These are phyloP conservation scores for Thielaviopsis euricoi DNA, from an alignment of 2,329 filamentous ascomycete genomes.

Conservation along the genomic window DNA sequence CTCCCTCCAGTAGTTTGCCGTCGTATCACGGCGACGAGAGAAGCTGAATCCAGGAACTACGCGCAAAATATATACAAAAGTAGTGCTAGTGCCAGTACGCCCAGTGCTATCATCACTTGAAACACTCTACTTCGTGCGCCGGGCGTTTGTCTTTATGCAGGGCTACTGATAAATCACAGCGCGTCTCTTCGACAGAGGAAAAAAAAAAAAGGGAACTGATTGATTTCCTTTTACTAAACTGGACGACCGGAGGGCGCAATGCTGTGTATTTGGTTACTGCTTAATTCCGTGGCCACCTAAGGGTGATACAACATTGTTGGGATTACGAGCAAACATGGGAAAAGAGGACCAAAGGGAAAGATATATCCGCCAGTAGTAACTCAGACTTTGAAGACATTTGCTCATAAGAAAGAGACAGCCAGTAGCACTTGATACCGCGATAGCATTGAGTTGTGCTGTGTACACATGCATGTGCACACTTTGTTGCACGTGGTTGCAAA, in stretches of 20 bases:
- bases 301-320: neutral
- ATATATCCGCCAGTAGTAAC: neutral
- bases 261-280: too few species aligned
- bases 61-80: neutral
- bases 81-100: neutral
- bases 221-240: neutral
- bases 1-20: neutral
- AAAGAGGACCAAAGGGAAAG: neutral
- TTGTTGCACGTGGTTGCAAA: neutral
- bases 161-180: neutral
- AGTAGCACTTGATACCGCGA: too few species aligned
- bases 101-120: too few species aligned
- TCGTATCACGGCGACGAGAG: too few species aligned
- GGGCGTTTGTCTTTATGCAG: neutral
- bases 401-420: neutral
- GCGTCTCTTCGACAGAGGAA: neutral
- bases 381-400: neutral
- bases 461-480: neutral
- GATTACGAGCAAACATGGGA: neutral
- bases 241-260: neutral
- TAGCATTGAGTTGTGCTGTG: too few species aligned
- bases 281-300: neutral
- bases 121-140: neutral
- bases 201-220: neutral
- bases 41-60: neutral